Evolutionary conservation across 1,139 yeast genomes (phyloP), one percentile per base, ranked within the genome.

Genomic region (Insectozyma bohioensis): DNA sequence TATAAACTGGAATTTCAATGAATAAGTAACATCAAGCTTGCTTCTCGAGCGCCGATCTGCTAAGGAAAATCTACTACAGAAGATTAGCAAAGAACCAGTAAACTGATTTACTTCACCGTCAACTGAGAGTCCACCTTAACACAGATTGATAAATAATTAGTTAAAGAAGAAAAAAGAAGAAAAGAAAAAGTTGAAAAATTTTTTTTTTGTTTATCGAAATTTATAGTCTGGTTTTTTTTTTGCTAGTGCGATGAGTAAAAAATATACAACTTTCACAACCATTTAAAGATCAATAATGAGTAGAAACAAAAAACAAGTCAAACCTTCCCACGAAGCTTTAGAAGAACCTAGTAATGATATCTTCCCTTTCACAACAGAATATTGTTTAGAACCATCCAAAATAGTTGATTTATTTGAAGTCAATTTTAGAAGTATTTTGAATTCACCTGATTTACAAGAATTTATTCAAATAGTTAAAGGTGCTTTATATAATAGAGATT

Each of bases 11-110:
- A 31, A 28, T 13, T 28, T 28, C 17, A 11, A 20, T 19, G 6
- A n/a, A 21, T 8, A 47, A 54, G 42, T 52, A 47, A 48, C 49
- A 51, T 56, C 49, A 53, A 57, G 67, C 76, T 69, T 66, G 73
- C 77, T 71, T 71, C 85, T 49, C 85, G 69, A 67, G 85, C 84
- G 82, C 75, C 82, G 83, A 78, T 55, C 76, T 72, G 83, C 71
- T 62, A 63, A 65, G 58, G 63, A 54, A 49, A 60, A 56, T 20
- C 54, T 47, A 42, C 72, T 64, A 63, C 67, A 56, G 51, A 50
- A 39, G 39, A 41, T 16, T 37, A 34, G 34, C 37, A 34, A 47
- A 47, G 47, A 61, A 60, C 60, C 64, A 59, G 54, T 49, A 52
- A 26, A 30, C 33, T 26, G 35, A 22, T 40, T 40, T 26, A 34